Evolutionary conservation across 345 rosid species (phyloP).

Genomic region (Eucalyptus pumila): DNA sequence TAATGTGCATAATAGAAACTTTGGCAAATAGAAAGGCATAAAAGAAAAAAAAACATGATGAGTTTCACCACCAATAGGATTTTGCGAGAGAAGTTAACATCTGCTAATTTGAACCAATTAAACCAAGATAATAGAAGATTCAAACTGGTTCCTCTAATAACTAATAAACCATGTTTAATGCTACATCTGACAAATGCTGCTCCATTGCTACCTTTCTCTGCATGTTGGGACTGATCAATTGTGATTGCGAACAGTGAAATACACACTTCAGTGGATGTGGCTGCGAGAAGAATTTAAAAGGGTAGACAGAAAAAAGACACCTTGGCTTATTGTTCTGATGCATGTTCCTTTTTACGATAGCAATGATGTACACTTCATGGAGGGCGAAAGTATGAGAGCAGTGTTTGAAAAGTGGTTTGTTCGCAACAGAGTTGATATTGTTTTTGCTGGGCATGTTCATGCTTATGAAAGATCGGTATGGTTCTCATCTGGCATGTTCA

Average conservation of each 20-base stretch:
- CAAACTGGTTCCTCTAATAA: neutral
- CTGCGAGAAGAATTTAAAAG: slow-evolving; percentile 47
- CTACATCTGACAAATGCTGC: neutral
- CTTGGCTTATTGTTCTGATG: slow-evolving; percentile 92
- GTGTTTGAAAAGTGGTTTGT: slow-evolving; percentile 72
- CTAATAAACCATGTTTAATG: neutral
- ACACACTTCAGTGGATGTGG: slow-evolving; percentile 75
- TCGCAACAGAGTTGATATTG: slow-evolving; percentile 49
- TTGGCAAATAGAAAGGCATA: neutral
- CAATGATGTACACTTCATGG: slow-evolving; percentile 77
- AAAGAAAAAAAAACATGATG: neutral
- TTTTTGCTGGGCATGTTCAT: slow-evolving; percentile 93
- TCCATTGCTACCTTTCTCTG: neutral
- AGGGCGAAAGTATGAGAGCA: slow-evolving; percentile 85
- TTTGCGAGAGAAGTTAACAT: neutral
- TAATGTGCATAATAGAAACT: neutral
- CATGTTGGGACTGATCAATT: neutral
- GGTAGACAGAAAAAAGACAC: slow-evolving; percentile 82
- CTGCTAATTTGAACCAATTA: neutral
- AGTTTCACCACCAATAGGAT: neutral
- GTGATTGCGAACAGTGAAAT: slow-evolving; percentile 39
- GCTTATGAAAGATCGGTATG: slow-evolving; percentile 95
- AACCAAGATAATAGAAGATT: neutral
- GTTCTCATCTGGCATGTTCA: neutral
- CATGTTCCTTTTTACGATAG: slow-evolving; percentile 72